Evolutionary conservation across 2,329 filamentous ascomycete genomes (phyloP).

Genomic region (Madurella fahalii): DNA sequence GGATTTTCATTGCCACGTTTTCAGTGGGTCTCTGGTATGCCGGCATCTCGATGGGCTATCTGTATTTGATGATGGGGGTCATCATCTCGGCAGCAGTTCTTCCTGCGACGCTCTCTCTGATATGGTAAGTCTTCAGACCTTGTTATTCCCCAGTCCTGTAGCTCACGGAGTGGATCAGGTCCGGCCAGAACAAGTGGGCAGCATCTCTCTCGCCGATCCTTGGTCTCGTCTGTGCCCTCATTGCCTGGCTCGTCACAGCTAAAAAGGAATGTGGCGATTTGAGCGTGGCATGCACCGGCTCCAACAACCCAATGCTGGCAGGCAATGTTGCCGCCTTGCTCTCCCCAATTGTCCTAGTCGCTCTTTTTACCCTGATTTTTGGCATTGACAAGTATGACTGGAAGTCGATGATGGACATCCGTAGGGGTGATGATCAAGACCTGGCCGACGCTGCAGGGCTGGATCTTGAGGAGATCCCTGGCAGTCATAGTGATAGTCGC

Average conservation of each 20-base stretch:
- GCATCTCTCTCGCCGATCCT: constrained; percentile 66
- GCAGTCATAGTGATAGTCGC: constrained; percentile 34
- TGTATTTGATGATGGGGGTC: constrained; percentile 87
- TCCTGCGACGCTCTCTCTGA: constrained; percentile 72
- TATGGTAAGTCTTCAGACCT: constrained; percentile 47
- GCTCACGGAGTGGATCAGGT: constrained; percentile 34
- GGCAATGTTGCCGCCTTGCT: constrained; percentile 82
- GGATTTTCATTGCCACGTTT: constrained; percentile 72
- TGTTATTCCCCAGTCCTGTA: not conserved
- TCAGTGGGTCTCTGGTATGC: constrained; percentile 70
- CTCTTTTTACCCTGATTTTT: constrained; percentile 67
- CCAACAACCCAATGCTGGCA: constrained; percentile 84
- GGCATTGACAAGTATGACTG: constrained; percentile 79
- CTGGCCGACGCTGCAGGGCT: constrained; percentile 59
- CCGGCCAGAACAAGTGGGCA: constrained; percentile 71
- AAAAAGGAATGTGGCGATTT: constrained; percentile 65
- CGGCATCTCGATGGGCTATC: constrained; percentile 73
- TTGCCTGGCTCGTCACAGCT: constrained; percentile 75
- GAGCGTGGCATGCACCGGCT: constrained; percentile 69
- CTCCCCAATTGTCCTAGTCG: constrained; percentile 69
- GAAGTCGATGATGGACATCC: constrained; percentile 75
- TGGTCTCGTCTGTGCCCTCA: constrained; percentile 64
- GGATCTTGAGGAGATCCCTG: constrained; percentile 61
- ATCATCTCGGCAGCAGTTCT: constrained; percentile 84
- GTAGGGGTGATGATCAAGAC: constrained; percentile 73